Evolutionary conservation across 2,329 filamentous ascomycete genomes (phyloP), one percentile per base, ranked within the genome.

Genomic region (Peltaster fructicola): DNA sequence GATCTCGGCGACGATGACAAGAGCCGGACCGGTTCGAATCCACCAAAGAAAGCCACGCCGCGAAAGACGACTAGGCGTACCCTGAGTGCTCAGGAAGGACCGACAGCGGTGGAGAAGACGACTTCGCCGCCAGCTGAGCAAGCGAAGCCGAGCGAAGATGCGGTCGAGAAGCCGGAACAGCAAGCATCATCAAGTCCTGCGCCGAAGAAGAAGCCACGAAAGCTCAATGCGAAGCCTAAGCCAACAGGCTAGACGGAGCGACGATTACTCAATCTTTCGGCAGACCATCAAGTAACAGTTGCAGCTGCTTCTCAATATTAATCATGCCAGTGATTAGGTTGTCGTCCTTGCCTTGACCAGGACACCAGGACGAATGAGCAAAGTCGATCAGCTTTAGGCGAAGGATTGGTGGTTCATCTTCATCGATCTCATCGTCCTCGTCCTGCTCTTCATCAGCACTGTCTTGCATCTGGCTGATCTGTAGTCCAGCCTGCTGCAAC

Each of bases 301-400:
- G 40, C 35, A 48, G 41, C 35, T 45, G 40, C 15, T 37, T 32
- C 24, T 49, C 45, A 7, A 45, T 33, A 17, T 39, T 44, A 30
- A 38, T 41, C 33, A 90, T 52, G 27, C 76, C 63, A 30, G 71
- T 63, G 39, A 95, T 72, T 15, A 93, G 73, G 44, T 95, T 95
- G 52, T 91, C 74, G 47, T 98, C 88, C 0, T 77, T 74, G 0
- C 85, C 85, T 40, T 75, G 54, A 1, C 81, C 80, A 0, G 79
- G 76, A 1, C 70, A 75, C 73, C 76, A 95, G 24, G 61, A 56
- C 7, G 88, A 88, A 51, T 98, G 88, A 2, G 88, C 88, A 61
- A 98, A 98, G 50, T 98, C 88, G 39, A 98, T 98, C 34, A 98
- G 62, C 45, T 85, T 88, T 24, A 93, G 61, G 8, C 70, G 65